Base-by-base conservation (phyloP, 306 rosid species). In the Purshia tridentata region DNA sequence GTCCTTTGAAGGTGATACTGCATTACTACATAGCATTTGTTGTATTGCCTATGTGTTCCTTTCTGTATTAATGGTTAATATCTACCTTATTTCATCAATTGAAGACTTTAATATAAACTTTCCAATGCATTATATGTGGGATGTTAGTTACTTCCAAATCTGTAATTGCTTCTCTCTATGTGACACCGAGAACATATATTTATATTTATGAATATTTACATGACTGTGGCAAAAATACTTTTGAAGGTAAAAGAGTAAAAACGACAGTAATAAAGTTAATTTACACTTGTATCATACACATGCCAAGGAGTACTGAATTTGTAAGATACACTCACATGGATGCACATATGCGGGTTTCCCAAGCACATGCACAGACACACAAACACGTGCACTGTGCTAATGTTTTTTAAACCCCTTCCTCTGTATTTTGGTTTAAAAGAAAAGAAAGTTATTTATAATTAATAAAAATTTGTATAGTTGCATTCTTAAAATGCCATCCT, bases 1-100 rank as follows among this genome's bases (percentile, higher is more conserved):
- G 53, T 67, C 96, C 98, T 73, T 79, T 94, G 75, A 94, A 94
- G 98, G 98, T 91, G 75, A 86, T 67, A 18, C 40, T 42, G 44
- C 7, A 72, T 51, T 61, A 76, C 23, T 62, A 45, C 40, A 71
- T 53, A 42, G 10, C 35, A 16, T 59, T 57, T 73, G 9, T 47
- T 66, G 42, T 6, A 11, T 37, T 74, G 66, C 6, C 37, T 52
- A 66, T 23, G 46, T 39, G 42, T 49, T 46, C 41, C 52, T 47
- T 46, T 58, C 39, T 54, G 69, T 73, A 64, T 57, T 6, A 18
- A 56, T 74, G 64, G 40, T 18, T 65, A 65, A 65, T 8, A 6
- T 44, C 47, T 44, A 5, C 47, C 47, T 44, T 44, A 44, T 6
- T 44, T 44, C 9, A 19, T 2, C 16, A 45, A 4, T 67, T 1